Percentiles rank a stretch among this genome's conserved stretches.
Conservation (phyloP, 495 filamentous ascomycete species). For the Neurospora hispaniola region DNA sequence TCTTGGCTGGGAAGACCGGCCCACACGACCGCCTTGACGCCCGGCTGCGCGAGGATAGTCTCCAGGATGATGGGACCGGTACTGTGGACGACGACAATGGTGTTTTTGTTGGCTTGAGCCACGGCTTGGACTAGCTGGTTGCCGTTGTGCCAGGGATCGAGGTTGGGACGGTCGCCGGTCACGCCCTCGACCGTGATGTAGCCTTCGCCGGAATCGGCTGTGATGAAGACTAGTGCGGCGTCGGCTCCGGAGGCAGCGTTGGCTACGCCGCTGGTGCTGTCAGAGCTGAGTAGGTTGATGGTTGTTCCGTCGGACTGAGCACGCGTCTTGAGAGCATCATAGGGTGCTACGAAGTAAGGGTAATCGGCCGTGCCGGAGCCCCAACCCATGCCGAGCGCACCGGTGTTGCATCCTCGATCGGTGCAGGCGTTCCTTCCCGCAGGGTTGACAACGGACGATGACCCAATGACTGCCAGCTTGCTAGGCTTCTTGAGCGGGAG, state of each 20-base stretch:
- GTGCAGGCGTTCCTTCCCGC: slow-evolving; percentile 40
- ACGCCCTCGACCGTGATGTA: slow-evolving; percentile 53
- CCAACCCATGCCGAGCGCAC: slow-evolving; percentile 52
- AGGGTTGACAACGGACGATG: slow-evolving; percentile 59
- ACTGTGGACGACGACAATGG: slow-evolving; percentile 89
- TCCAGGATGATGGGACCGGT: slow-evolving; percentile 81
- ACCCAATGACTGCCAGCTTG: slow-evolving; percentile 59
- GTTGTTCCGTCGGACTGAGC: slow-evolving; percentile 38
- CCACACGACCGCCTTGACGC: slow-evolving; percentile 73
- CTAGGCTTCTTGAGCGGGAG: slow-evolving; percentile 51
- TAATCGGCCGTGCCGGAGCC: slow-evolving; percentile 48
- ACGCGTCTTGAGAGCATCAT: slow-evolving; percentile 40
- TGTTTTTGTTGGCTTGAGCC: slow-evolving; percentile 48
- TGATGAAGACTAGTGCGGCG: slow-evolving; percentile 56
- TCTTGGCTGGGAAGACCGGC: slow-evolving; percentile 89
- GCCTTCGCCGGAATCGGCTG: slow-evolving; percentile 54
- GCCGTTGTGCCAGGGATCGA: slow-evolving; percentile 66
- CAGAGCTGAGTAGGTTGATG: slow-evolving; percentile 40
- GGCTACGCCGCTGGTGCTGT: slow-evolving; percentile 37
- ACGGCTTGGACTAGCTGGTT: slow-evolving; percentile 62
- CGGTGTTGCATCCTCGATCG: slow-evolving; percentile 51
- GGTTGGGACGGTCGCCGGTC: slow-evolving; percentile 49
- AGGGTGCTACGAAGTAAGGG: slow-evolving; percentile 46
- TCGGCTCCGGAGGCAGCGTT: slow-evolving; percentile 43
- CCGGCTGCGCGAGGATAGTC: slow-evolving; percentile 63